A percentile compares a stretch with the other conserved stretches of the same genome.
phyloP scores from a whole-genome alignment of 331 rosid genomes.

The Acacia pycnantha region DNA sequence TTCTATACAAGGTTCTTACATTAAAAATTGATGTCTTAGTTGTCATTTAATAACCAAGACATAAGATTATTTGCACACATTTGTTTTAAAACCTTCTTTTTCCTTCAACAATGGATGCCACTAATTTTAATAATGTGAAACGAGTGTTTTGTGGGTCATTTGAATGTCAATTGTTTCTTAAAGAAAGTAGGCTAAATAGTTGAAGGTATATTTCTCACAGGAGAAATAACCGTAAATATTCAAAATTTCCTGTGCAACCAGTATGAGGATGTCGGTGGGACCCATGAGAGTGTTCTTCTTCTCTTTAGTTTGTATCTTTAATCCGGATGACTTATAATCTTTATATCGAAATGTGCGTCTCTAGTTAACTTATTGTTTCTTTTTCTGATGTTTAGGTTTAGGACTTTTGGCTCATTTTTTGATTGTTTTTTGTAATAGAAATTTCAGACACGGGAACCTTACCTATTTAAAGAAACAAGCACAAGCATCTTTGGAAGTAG shows the following conservation, averaged over 20 bases:
- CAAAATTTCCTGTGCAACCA: not conserved
- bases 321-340: not conserved
- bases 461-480: conserved; percentile 58
- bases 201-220: not conserved
- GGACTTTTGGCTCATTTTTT: not conserved
- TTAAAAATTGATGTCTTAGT: not conserved
- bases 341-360: not conserved
- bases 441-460: conserved; percentile 51
- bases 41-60: not conserved
- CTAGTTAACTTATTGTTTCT: conserved; percentile 1
- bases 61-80: not conserved
- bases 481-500: conserved; percentile 63
- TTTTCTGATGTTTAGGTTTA: not conserved
- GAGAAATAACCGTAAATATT: not conserved
- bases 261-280: not conserved
- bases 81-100: no score
- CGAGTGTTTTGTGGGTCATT: not conserved
- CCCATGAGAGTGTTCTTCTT: not conserved
- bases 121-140: not conserved
- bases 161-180: not conserved
- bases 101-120: not conserved
- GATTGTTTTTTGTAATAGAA: not conserved
- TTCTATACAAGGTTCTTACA: not conserved
- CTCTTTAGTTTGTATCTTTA: not conserved
- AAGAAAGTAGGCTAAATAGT: not conserved